These are phyloP conservation scores for Cardamine occulta DNA, from an alignment of 345 rosid genomes.

Conservation along the genomic window DNA sequence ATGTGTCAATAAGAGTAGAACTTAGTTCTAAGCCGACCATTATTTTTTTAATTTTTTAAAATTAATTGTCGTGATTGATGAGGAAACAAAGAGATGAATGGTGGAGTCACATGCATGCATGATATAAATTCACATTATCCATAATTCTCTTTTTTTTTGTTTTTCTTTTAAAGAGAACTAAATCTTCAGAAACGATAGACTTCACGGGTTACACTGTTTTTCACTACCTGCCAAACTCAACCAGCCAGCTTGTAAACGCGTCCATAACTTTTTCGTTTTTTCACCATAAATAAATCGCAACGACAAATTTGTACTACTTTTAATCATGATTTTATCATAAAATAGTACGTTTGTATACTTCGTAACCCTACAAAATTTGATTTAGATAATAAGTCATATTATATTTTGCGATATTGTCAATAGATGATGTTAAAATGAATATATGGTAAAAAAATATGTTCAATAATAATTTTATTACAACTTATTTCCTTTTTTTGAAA, in stretches of 20 bases:
- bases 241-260: slow-evolving; percentile 11
- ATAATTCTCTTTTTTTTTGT: neutral
- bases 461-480: no score
- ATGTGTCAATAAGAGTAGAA: neutral
- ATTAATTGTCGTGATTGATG: slow-evolving; percentile 8
- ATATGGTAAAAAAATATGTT: neutral
- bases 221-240: neutral
- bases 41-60: neutral
- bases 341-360: no score
- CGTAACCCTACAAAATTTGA: no score
- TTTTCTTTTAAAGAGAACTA: neutral
- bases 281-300: neutral
- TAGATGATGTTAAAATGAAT: neutral
- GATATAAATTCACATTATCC: slow-evolving; percentile 5
- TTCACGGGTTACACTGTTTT: neutral
- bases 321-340: no score
- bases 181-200: neutral
- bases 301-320: neutral
- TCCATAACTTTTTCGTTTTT: neutral
- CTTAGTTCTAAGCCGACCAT: slow-evolving; percentile 26
- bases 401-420: no score
- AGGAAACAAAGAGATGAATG: slow-evolving; percentile 18
- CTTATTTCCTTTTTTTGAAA: no score
- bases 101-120: slow-evolving; percentile 29
- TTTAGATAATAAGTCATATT: no score